A percentile compares a stretch with the other conserved stretches of the same genome.
Conservation (phyloP, 2,329 filamentous ascomycete species). For the Aspergillus ibericus region DNA sequence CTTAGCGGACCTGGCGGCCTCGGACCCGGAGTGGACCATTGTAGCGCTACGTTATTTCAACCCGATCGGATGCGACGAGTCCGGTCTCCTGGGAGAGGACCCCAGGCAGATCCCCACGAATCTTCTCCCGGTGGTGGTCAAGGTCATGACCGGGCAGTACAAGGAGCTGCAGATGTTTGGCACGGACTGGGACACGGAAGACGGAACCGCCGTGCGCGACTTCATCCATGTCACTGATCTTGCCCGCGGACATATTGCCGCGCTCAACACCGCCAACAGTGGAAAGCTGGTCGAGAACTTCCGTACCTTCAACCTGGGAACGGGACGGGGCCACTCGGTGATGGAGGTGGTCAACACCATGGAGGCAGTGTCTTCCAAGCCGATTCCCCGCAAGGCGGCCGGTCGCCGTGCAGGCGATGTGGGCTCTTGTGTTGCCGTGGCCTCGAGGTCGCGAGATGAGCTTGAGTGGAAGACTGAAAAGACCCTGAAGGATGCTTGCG, state of each 20-base stretch:
- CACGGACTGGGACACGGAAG: constrained; percentile 63
- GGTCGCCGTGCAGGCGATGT: constrained; percentile 40
- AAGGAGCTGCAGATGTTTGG: constrained; percentile 62
- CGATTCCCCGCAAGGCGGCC: constrained; percentile 34
- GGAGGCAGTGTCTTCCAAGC: constrained; percentile 38
- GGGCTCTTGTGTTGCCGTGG: constrained; percentile 41
- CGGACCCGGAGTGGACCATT: constrained; percentile 63
- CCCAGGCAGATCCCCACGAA: constrained; percentile 63
- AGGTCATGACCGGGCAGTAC: constrained; percentile 59
- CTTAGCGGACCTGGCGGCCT: constrained; percentile 59
- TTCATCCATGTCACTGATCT: constrained; percentile 69
- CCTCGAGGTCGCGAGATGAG: constrained; percentile 52
- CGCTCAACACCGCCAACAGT: constrained; percentile 45
- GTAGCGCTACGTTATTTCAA: constrained; percentile 68
- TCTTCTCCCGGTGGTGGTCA: constrained; percentile 63
- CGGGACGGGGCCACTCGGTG: constrained; percentile 40
- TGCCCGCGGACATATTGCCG: constrained; percentile 63
- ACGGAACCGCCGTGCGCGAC: constrained; percentile 66
- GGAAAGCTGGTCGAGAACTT: constrained; percentile 41
- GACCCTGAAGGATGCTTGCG: constrained; percentile 38
- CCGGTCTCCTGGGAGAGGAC: constrained; percentile 64
- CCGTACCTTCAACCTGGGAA: constrained; percentile 44
- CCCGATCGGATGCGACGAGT: constrained; percentile 65
- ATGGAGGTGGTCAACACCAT: constrained; percentile 40
- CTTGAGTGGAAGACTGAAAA: constrained; percentile 48